phyloP scores from a whole-genome alignment of 176 grass and related monocot species.

The Pontederia crassipes region DNA sequence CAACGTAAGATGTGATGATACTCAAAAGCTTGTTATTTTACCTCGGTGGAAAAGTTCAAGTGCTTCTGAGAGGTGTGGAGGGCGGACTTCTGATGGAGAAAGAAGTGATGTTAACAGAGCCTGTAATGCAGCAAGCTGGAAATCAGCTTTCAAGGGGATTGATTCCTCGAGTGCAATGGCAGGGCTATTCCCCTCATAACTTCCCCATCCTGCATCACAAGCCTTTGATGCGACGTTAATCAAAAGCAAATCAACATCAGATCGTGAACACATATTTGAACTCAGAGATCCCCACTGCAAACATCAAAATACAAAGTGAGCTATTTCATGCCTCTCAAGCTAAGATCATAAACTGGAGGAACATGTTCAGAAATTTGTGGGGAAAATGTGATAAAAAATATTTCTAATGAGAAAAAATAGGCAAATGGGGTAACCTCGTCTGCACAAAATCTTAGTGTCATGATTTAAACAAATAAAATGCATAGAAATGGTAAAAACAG shows the following conservation, averaged over 20 bases:
- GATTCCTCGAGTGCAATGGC: constrained; percentile 23
- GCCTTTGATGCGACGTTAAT: constrained; percentile 59
- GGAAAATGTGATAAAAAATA: not conserved
- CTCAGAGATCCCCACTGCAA: constrained; percentile 52
- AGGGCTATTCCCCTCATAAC: constrained; percentile 23
- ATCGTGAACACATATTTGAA: constrained; percentile 37
- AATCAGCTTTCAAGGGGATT: constrained; percentile 25
- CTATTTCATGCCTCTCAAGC: not conserved
- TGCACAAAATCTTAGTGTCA: too few relatives aligned
- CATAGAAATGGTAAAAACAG: too few relatives aligned
- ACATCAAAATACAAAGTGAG: constrained; percentile 19
- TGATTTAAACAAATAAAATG: too few relatives aligned
- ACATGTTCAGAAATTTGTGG: not conserved
- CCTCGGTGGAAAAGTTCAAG: constrained; percentile 71
- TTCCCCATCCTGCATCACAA: constrained; percentile 22
- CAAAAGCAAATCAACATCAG: constrained; percentile 53
- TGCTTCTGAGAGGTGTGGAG: constrained; percentile 59
- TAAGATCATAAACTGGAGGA: not conserved
- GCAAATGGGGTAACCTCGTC: too few relatives aligned
- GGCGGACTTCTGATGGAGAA: constrained; percentile 43
- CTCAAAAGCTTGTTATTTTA: constrained; percentile 3
- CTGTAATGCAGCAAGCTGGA: constrained; percentile 56
- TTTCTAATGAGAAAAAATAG: too few relatives aligned
- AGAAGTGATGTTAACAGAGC: constrained; percentile 70
- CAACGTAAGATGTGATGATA: too few relatives aligned